Percentiles rank a stretch among this genome's conserved stretches.
These are phyloP conservation scores for Pouteria glomerata DNA, from an alignment of 148 eudicot species.

Conservation along the genomic window DNA sequence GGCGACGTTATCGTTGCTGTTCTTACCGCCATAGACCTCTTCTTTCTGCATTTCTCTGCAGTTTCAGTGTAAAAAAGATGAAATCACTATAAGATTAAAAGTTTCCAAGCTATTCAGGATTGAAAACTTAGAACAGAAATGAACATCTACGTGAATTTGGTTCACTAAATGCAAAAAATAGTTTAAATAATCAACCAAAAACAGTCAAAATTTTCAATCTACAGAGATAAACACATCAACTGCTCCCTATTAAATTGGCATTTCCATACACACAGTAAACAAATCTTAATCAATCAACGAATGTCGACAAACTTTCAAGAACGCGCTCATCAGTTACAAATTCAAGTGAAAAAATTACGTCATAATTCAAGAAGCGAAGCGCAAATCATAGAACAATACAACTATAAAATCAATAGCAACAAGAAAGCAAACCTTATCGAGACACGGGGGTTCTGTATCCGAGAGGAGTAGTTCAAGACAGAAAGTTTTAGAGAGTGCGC, in stretches of 20 bases:
- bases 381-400: background rate
- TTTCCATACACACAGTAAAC: background rate
- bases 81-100: background rate
- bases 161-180: too few relatives aligned
- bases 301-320: background rate
- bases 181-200: too few relatives aligned
- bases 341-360: background rate
- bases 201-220: background rate
- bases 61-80: background rate
- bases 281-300: background rate
- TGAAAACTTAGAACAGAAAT: background rate
- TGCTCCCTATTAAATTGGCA: background rate
- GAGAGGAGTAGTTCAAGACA: background rate
- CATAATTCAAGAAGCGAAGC: background rate
- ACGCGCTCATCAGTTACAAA: background rate
- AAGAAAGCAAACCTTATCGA: constrained; percentile 9
- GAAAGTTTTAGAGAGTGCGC: too few relatives aligned
- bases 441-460: background rate
- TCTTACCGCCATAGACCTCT: background rate
- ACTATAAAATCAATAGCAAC: background rate
- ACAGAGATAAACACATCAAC: background rate
- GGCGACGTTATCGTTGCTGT: background rate
- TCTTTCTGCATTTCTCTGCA: constrained; percentile 17
- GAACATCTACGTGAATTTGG: background rate
- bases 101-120: background rate